Conservation (phyloP, 2,329 filamentous ascomycete species). For the Teratosphaeria epicoccoides region DNA sequence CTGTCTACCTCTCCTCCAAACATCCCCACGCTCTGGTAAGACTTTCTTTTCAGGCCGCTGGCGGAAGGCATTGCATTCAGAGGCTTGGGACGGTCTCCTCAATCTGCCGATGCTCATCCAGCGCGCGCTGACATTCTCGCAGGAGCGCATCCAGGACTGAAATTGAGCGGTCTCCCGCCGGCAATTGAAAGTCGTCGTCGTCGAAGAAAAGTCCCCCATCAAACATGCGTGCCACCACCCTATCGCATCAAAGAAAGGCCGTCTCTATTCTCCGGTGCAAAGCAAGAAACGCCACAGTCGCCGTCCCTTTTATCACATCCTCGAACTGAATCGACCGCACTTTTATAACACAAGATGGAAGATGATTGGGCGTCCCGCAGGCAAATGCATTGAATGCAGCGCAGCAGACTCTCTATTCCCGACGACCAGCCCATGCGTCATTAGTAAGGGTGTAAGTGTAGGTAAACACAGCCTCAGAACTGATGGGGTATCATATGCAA, state of each 20-base stretch:
- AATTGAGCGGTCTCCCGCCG: not conserved
- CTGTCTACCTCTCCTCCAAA: not conserved
- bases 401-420: constrained; percentile 1
- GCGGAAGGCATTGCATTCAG: not conserved
- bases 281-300: not conserved
- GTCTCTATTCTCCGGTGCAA: not conserved
- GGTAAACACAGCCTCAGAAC: constrained; percentile 16
- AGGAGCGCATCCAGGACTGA: not conserved
- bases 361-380: not conserved
- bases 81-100: not conserved
- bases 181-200: not conserved
- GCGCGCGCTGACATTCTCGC: not conserved
- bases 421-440: not conserved
- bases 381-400: constrained; percentile 1
- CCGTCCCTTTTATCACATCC: not conserved
- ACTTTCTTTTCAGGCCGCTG: not conserved
- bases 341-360: constrained; percentile 5
- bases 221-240: not conserved
- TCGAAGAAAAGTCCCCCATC: not conserved
- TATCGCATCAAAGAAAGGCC: not conserved
- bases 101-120: not conserved
- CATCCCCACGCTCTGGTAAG: not conserved
- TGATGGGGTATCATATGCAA: constrained; percentile 21
- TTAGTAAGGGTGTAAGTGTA: not conserved
- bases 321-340: not conserved